Conservation (phyloP, 2,329 filamentous ascomycete species). For the Aspergillus sp. region DNA sequence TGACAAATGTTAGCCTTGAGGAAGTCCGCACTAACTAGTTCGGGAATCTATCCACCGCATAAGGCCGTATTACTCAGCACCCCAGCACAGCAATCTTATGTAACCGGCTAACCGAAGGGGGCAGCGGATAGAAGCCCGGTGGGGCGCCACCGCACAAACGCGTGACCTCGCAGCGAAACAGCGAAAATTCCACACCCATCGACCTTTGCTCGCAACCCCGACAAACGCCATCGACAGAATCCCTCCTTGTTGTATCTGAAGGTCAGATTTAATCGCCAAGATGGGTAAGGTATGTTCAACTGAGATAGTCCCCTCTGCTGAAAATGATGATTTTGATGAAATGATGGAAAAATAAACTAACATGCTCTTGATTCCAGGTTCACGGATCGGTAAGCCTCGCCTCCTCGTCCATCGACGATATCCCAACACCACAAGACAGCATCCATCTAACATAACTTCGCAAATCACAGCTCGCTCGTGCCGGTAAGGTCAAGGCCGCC, state of each 20-base stretch:
- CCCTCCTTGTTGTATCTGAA: slow-evolving; percentile 9
- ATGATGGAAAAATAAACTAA: slow-evolving; percentile 4
- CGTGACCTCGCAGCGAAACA: slow-evolving; percentile 14
- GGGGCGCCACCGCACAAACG: slow-evolving; percentile 17
- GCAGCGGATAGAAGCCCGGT: not conserved
- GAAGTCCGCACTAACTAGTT: too few relatives aligned
- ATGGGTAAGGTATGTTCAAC: slow-evolving; percentile 17
- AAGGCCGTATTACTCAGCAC: too few relatives aligned
- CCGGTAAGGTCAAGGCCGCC: slow-evolving; percentile 29
- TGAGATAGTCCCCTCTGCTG: not conserved
- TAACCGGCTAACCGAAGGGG: slow-evolving; percentile 8
- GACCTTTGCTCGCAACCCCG: slow-evolving; percentile 11
- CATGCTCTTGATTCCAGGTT: slow-evolving; percentile 8
- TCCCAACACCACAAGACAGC: not conserved
- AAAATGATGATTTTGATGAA: not conserved
- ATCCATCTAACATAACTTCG: not conserved
- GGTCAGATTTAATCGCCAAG: slow-evolving; percentile 11
- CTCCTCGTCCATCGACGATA: not conserved
- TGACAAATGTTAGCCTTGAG: too few relatives aligned
- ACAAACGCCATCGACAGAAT: slow-evolving; percentile 14
- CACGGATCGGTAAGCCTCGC: slow-evolving; percentile 16
- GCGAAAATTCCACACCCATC: slow-evolving; percentile 15
- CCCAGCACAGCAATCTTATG: not conserved
- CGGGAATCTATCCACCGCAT: too few relatives aligned
- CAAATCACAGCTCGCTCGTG: slow-evolving; percentile 23